Evolutionary conservation across 1,139 yeast genomes (phyloP).

Genomic region (Diutina neorugosa): DNA sequence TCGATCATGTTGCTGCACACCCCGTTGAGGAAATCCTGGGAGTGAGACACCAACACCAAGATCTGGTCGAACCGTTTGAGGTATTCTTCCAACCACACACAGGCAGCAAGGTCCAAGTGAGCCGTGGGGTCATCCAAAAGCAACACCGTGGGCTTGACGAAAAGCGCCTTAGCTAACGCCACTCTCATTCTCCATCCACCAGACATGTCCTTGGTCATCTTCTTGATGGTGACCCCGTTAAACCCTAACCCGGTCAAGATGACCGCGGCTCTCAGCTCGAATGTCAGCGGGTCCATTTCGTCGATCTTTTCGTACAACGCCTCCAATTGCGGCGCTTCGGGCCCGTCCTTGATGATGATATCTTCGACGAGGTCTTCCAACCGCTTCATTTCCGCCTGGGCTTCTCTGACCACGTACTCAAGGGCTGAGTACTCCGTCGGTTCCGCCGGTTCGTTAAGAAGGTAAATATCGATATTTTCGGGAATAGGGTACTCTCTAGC

Average conservation of each 20-base stretch:
- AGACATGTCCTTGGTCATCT: constrained; percentile 95
- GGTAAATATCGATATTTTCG: constrained; percentile 77
- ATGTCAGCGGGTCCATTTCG: constrained; percentile 89
- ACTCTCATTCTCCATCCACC: constrained; percentile 98
- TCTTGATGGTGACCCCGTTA: constrained; percentile 66
- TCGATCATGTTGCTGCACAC: constrained; percentile 97
- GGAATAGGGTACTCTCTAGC: constrained; percentile 96
- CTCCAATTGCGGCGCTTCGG: constrained; percentile 79
- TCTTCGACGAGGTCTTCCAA: constrained; percentile 89
- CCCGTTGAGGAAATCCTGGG: constrained; percentile 98
- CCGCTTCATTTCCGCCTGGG: constrained; percentile 83
- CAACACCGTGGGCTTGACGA: constrained; percentile 78
- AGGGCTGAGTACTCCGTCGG: constrained; percentile 86
- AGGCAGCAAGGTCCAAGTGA: constrained; percentile 97
- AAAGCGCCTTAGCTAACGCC: constrained; percentile 74
- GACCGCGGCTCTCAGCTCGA: constrained; percentile 92
- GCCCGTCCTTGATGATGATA: constrained; percentile 81
- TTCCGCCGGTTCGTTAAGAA: constrained; percentile 95
- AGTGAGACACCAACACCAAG: constrained; percentile 90
- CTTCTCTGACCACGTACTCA: constrained; percentile 95
- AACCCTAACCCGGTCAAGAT: constrained; percentile 97
- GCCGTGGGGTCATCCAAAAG: constrained; percentile 98
- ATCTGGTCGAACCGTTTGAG: constrained; percentile 89
- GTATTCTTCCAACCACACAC: constrained; percentile 99
- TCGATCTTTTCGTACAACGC: constrained; percentile 92